phyloP scores from a whole-genome alignment of 2,329 filamentous ascomycete genomes.

The Cordyceps militaris region DNA sequence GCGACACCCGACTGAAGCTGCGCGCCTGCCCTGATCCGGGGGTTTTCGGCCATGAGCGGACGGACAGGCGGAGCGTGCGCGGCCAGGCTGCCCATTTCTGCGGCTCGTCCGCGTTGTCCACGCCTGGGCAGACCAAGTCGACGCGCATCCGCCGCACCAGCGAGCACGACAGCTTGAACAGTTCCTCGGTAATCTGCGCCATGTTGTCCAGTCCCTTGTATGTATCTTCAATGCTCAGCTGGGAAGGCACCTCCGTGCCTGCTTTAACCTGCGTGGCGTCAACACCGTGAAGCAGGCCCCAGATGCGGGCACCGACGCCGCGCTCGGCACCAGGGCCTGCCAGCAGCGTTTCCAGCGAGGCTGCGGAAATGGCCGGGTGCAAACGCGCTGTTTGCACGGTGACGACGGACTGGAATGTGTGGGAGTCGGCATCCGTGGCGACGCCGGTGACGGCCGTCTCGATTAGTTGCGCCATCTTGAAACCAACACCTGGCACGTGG shows the following conservation, averaged over 20 bases:
- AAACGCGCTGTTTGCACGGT: conserved; percentile 59
- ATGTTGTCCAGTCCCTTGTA: conserved; percentile 65
- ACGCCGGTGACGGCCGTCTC: conserved; percentile 47
- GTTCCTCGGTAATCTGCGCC: conserved; percentile 57
- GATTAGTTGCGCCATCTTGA: conserved; percentile 46
- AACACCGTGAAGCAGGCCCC: conserved; percentile 73
- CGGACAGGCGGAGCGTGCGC: conserved; percentile 72
- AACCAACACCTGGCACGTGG: conserved; percentile 79
- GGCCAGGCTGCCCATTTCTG: conserved; percentile 70
- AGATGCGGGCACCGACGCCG: conserved; percentile 66
- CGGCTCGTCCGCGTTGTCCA: conserved; percentile 22
- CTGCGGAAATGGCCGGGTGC: conserved; percentile 55
- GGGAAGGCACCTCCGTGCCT: conserved; percentile 65
- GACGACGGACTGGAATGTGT: conserved; percentile 39
- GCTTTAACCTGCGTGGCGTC: conserved; percentile 68
- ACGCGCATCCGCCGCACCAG: conserved; percentile 70
- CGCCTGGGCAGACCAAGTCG: conserved; percentile 58
- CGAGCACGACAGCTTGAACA: conserved; percentile 60
- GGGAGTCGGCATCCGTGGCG: conserved; percentile 27
- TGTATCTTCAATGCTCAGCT: conserved; percentile 93
- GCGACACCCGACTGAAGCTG: conserved; percentile 64
- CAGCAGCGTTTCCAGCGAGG: conserved; percentile 61
- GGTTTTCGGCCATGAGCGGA: conserved; percentile 49
- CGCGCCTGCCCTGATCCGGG: conserved; percentile 39
- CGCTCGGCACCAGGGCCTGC: conserved; percentile 61